Evolutionary conservation across 495 filamentous ascomycete species (phyloP), one percentile per base, ranked within the genome.

Genomic region (Arthonia radiata): DNA sequence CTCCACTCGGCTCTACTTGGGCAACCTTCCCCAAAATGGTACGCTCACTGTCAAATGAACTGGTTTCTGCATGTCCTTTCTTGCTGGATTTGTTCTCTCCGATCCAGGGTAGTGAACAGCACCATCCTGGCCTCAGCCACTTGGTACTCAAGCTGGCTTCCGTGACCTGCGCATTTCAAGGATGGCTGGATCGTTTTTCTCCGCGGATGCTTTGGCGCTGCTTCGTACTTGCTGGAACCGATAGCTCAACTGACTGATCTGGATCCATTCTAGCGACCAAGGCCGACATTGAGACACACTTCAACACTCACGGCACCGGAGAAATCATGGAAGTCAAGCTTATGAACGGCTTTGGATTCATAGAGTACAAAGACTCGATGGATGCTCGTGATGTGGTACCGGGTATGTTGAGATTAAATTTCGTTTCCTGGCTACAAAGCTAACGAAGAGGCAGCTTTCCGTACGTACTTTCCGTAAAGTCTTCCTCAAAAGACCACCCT

Each of bases 311-410:
- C 66, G 86, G 83, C 34, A 79, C 80, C 38, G 86, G 86, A 36
- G 82, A 90, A 48, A 93, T 97, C 39, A 83, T 71, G 31, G 86
- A 97, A 56, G 81, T 97, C 59, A 97, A 97, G 59, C 69, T 97
- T 36, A 97, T 94, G 89, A 92, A 89, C 47, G 86, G 86, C 36
- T 97, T 97, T 44, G 86, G 86, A 48, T 97, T 97, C 53, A 89
- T 97, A 44, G 89, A 97, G 48, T 97, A 94, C 50, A 83, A 93
- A 47, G 86, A 92, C 59, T 64, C 79, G 21, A 71, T 90, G 64
- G 86, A 94, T 59, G 89, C 86, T 32, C 71, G 81, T 37, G 86
- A 94, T 52, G 79, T 94, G 23, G 86, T 97, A 33, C 86, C 86
- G 46, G 80, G 86, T 97, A 62, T 52, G 68, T 46, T 14, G 26